A percentile compares a stretch with the other conserved stretches of the same genome.
Conservation (phyloP, 2,329 filamentous ascomycete genomes). For the Cladosporium oxysporum region DNA sequence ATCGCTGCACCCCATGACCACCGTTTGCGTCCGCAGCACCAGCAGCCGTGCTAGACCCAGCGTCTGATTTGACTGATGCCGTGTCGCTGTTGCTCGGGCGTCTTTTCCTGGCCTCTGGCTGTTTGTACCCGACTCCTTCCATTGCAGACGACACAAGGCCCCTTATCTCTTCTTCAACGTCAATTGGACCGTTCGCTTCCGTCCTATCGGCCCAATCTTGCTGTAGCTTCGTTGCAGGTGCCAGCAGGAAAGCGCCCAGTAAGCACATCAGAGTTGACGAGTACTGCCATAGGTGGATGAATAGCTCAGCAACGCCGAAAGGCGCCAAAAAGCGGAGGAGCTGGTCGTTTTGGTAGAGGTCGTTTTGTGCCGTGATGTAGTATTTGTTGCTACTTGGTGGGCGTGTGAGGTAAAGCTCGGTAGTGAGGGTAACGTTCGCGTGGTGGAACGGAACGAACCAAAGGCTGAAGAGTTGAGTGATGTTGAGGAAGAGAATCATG, state of each 20-base stretch:
- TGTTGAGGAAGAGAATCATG: slow-evolving; percentile 69
- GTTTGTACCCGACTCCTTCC: slow-evolving; percentile 19
- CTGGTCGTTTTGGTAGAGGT: slow-evolving; percentile 77
- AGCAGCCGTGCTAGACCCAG: neutral
- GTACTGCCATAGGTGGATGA: slow-evolving; percentile 65
- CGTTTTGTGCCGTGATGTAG: slow-evolving; percentile 75
- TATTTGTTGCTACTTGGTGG: slow-evolving; percentile 51
- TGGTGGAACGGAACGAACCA: slow-evolving; percentile 77
- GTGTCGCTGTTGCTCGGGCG: neutral
- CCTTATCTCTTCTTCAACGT: slow-evolving; percentile 14
- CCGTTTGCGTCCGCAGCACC: neutral
- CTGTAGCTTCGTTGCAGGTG: slow-evolving; percentile 54
- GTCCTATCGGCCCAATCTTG: slow-evolving; percentile 35
- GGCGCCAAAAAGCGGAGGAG: slow-evolving; percentile 71
- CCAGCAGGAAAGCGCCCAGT: slow-evolving; percentile 54
- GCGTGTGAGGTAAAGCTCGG: slow-evolving; percentile 34
- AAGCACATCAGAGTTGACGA: slow-evolving; percentile 66
- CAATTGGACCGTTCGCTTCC: neutral
- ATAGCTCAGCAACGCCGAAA: slow-evolving; percentile 45
- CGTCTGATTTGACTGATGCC: neutral
- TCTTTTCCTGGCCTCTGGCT: neutral
- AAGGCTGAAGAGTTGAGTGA: slow-evolving; percentile 74
- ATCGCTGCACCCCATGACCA: slow-evolving; percentile 18
- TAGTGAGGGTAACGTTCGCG: slow-evolving; percentile 46
- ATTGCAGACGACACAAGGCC: slow-evolving; percentile 15